Evolutionary conservation across 2,329 filamentous ascomycete species (phyloP).

Genomic region (Trichophyton rubrum): DNA sequence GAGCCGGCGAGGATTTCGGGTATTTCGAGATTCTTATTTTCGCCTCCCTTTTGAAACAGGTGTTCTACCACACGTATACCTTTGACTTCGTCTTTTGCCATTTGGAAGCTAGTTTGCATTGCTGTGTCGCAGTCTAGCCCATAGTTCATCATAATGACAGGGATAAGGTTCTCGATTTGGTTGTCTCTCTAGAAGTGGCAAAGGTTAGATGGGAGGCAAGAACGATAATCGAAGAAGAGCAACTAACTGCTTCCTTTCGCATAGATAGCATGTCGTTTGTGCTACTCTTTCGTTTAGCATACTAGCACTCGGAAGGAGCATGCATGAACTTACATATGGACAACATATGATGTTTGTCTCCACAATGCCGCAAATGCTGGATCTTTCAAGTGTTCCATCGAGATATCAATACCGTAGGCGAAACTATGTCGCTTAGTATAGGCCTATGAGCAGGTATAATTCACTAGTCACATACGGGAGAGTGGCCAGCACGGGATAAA

Average conservation of each 20-base stretch:
- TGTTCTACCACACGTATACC: not conserved
- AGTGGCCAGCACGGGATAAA: not conserved
- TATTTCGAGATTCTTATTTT: not conserved
- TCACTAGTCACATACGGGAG: not conserved
- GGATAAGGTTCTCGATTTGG: not conserved
- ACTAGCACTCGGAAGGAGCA: not conserved
- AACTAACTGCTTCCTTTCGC: conserved; percentile 1
- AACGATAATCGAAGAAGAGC: not conserved
- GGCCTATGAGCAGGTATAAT: not conserved
- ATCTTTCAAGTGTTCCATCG: not conserved
- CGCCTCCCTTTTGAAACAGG: not conserved
- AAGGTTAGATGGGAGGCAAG: not conserved
- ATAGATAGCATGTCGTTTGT: not conserved
- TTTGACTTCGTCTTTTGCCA: not conserved
- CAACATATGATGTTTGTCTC: not conserved
- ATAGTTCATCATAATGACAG: not conserved
- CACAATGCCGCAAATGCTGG: not conserved
- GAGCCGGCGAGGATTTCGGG: not conserved
- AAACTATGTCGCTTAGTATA: not conserved
- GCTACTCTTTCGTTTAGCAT: not conserved
- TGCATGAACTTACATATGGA: not conserved
- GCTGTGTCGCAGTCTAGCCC: not conserved
- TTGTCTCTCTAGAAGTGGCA: not conserved
- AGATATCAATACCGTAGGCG: not conserved
- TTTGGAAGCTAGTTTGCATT: not conserved